Evolutionary conservation across 2,329 filamentous ascomycete species (phyloP).

Genomic region (Fusarium duplospermum): DNA sequence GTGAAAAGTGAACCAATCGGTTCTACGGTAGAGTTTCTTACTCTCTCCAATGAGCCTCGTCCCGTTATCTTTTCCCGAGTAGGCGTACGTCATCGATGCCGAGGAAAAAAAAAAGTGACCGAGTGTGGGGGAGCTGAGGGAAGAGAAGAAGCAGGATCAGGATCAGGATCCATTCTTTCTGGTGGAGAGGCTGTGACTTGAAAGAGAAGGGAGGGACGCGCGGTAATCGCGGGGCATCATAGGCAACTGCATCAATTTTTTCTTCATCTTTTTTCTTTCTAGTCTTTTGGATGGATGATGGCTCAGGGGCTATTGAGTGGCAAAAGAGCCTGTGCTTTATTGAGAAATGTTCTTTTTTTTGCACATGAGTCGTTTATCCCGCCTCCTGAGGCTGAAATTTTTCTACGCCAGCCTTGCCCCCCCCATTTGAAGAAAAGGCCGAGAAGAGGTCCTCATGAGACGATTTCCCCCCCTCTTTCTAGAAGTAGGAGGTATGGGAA

Average conservation of each 20-base stretch:
- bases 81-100: conserved; percentile 29
- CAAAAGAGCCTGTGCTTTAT: conserved; percentile 13
- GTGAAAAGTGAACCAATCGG: conserved; percentile 19
- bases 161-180: not conserved
- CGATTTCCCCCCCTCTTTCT: conserved; percentile 5
- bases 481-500: conserved; percentile 12
- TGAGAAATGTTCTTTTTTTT: not conserved
- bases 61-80: conserved; percentile 5
- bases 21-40: conserved; percentile 12
- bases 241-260: not conserved
- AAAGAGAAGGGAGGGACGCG: conserved; percentile 13
- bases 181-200: conserved; percentile 8
- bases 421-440: not conserved
- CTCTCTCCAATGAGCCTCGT: not conserved
- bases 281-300: conserved; percentile 5
- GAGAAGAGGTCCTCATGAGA: not conserved
- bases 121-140: conserved; percentile 25
- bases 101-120: not conserved
- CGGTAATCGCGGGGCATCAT: conserved; percentile 33
- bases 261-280: not conserved
- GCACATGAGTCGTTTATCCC: conserved; percentile 19
- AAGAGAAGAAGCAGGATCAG: not conserved
- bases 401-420: conserved; percentile 2
- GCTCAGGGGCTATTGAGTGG: conserved; percentile 29
- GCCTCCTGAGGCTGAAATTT: conserved; percentile 5